A percentile compares a stretch with the other conserved stretches of the same genome.
These are phyloP conservation scores for Cordyceps javanica DNA, from an alignment of 2,329 filamentous ascomycete genomes.

Conservation along the genomic window DNA sequence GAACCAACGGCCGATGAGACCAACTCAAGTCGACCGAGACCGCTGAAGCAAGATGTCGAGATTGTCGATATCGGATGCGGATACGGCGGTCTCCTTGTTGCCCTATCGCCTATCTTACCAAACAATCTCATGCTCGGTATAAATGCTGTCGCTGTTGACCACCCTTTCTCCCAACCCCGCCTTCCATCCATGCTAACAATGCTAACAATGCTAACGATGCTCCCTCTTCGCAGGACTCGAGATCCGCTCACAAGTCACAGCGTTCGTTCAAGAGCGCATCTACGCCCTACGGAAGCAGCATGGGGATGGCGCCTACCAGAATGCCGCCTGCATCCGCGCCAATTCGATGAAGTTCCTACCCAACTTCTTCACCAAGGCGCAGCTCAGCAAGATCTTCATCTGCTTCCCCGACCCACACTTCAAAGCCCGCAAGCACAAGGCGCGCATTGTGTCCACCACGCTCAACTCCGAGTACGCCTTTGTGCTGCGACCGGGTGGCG, in stretches of 20 bases:
- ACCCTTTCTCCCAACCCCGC: neutral
- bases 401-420: constrained; percentile 99
- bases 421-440: constrained; percentile 95
- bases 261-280: constrained; percentile 86
- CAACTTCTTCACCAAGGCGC: constrained; percentile 81
- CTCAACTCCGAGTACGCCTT: constrained; percentile 93
- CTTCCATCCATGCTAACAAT: constrained; percentile 9
- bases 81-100: constrained; percentile 86
- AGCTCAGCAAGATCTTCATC: constrained; percentile 88
- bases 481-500: constrained; percentile 72
- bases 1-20: constrained; percentile 26
- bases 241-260: constrained; percentile 82
- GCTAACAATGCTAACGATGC: too few relatives aligned
- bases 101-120: constrained; percentile 74
- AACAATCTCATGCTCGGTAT: constrained; percentile 75
- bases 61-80: constrained; percentile 96
- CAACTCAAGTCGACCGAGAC: constrained; percentile 18
- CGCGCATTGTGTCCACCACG: constrained; percentile 82
- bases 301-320: constrained; percentile 59
- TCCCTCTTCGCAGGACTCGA: constrained; percentile 64
- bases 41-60: constrained; percentile 62
- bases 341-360: constrained; percentile 99
- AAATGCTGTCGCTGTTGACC: neutral
- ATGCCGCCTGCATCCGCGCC: constrained; percentile 79
- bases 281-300: constrained; percentile 69